phyloP scores from a whole-genome alignment of 306 rosid species.

The Castanea sativa region DNA sequence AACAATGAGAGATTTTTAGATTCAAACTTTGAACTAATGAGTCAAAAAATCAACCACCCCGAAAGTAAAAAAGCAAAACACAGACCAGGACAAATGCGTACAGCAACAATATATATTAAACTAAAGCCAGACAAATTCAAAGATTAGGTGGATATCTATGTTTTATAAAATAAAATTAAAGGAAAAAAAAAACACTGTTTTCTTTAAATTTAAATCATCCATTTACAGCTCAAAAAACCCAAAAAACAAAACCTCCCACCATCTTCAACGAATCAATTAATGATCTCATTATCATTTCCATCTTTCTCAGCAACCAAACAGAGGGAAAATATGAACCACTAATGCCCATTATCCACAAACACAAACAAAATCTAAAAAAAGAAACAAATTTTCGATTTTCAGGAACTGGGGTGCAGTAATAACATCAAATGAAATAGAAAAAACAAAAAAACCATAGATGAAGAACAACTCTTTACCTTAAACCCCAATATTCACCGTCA shows the following conservation, averaged over 20 bases:
- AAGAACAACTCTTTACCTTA: too few species aligned
- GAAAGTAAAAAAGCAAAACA: background rate
- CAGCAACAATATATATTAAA: background rate
- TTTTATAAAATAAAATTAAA: too few species aligned
- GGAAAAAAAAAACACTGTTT: too few species aligned
- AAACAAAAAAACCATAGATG: too few species aligned
- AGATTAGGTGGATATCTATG: too few species aligned
- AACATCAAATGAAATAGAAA: background rate
- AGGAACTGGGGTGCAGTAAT: background rate
- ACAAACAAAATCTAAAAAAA: background rate
- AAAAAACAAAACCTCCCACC: background rate
- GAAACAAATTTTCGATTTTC: background rate
- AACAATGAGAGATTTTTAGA: background rate
- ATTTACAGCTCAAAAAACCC: background rate
- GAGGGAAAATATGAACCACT: background rate
- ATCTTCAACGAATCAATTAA: background rate
- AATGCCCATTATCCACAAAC: background rate
- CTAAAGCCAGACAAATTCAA: background rate
- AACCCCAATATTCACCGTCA: too few species aligned
- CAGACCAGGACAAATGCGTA: background rate
- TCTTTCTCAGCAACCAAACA: slow-evolving; percentile 4
- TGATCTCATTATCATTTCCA: background rate
- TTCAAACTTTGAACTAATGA: background rate
- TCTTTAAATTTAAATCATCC: too few species aligned
- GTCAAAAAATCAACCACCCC: background rate